Conservation (phyloP, 1,284 basidiomycete genomes). For the Ganoderma lingzhi region DNA sequence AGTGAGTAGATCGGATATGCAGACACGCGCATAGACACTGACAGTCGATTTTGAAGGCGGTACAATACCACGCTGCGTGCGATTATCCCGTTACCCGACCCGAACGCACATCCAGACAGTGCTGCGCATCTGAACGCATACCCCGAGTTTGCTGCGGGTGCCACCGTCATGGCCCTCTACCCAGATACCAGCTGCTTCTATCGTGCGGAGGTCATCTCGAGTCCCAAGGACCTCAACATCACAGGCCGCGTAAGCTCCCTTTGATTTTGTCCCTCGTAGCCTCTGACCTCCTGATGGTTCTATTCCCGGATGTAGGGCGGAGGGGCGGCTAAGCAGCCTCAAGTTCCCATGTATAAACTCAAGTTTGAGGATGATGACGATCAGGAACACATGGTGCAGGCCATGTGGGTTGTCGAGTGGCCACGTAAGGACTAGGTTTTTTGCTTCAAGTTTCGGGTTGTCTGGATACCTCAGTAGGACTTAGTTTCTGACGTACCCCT, state of each 20-base stretch:
- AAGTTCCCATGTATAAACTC: conserved; percentile 66
- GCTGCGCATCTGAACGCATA: conserved; percentile 73
- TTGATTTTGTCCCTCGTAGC: neutral
- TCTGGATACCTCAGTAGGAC: conserved; percentile 4
- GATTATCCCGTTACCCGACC: conserved; percentile 82
- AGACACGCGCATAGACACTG: conserved; percentile 6
- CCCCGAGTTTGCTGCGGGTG: conserved; percentile 73
- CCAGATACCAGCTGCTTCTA: conserved; percentile 90
- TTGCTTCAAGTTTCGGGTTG: neutral
- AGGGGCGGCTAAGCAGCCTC: conserved; percentile 40
- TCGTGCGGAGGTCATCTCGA: conserved; percentile 77
- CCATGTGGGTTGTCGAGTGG: conserved; percentile 82
- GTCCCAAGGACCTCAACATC: conserved; percentile 61
- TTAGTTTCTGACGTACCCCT: neutral
- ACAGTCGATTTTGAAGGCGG: conserved; percentile 48
- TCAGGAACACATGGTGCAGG: conserved; percentile 74
- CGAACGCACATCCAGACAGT: conserved; percentile 59
- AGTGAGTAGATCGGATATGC: conserved; percentile 50
- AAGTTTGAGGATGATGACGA: conserved; percentile 87
- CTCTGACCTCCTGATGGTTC: neutral
- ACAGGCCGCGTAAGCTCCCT: conserved; percentile 52
- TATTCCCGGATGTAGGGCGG: neutral
- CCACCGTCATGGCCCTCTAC: conserved; percentile 82
- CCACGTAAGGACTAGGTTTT: conserved; percentile 48
- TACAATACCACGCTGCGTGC: conserved; percentile 74